Evolutionary conservation across 2,329 filamentous ascomycete genomes (phyloP), one percentile per base, ranked within the genome.

Genomic region (Cytospora piceae): DNA sequence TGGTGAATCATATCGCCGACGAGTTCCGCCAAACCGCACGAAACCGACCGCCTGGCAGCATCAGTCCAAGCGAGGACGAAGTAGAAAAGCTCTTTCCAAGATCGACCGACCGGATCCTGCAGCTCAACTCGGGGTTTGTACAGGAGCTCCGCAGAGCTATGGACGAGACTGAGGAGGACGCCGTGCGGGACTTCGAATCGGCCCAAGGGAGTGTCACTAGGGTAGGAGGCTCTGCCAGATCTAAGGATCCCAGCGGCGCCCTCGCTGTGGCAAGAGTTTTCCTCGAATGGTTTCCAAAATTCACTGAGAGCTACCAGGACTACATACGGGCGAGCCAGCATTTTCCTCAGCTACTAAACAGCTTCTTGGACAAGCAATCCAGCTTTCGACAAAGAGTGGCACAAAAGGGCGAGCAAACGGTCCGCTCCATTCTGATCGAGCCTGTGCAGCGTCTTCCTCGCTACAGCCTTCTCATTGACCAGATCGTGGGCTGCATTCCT

Each of bases 391-490:
- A 90, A 71, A 84, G 91, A 55, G 87, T 97, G 3, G 87, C 92
- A 61, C 88, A 94, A 69, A 90, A 90, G 2, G 94, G 95, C 63
- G 95, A 98, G 76, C 95, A 99, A 78, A 87, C 89, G 65, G 85
- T 98, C 62, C 93, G 92, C 58, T 98, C 95, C 4, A 86, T 95
- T 69, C 85, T 99, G 63, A 99, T 99, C 75, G 95, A 99, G 77
- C 95, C 95, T 2, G 94, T 99, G 0, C 95, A 99, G 77, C 86
- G 95, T 61, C 84, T 99, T 61, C 95, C 95, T 31, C 90, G 95
- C 31, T 99, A 99, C 79, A 97, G 93, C 73, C 82, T 99, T 42
- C 90, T 98, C 74, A 98, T 99, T 72, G 95, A 99, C 79, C 94
- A 96, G 73, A 97, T 99, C 73, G 87, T 95, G 57, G 88, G 90